phyloP scores from a whole-genome alignment of 768 basidiomycete species.

The Lactarius deliciosus region DNA sequence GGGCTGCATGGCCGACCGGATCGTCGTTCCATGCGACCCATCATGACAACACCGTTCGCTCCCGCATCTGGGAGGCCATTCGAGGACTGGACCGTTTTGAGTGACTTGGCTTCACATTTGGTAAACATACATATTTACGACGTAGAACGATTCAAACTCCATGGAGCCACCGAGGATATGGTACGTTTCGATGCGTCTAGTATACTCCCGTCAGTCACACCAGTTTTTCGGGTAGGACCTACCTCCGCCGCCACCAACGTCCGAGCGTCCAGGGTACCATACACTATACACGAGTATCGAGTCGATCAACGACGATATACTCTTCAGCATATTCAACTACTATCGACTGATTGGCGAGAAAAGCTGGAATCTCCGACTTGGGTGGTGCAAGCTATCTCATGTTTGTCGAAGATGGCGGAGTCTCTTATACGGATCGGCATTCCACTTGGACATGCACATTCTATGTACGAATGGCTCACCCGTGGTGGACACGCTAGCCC shows the following conservation, averaged over 20 bases:
- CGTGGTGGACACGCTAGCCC: background rate
- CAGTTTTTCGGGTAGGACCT: background rate
- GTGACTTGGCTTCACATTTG: background rate
- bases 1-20: background rate
- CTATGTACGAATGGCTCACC: background rate
- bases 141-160: background rate
- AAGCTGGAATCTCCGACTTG: background rate
- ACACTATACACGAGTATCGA: background rate
- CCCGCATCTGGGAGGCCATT: background rate
- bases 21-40: background rate
- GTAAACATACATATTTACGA: background rate
- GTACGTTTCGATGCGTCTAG: background rate
- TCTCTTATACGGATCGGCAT: background rate
- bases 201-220: background rate
- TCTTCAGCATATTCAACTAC: background rate
- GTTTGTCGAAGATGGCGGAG: background rate
- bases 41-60: background rate
- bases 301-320: background rate
- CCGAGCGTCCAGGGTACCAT: background rate
- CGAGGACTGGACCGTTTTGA: background rate
- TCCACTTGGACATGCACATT: background rate
- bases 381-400: too few species aligned
- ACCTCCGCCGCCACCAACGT: background rate
- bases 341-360: background rate
- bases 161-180: background rate